Base-by-base conservation (phyloP, 2,329 filamentous ascomycete genomes). In the Endothia cerciana region DNA sequence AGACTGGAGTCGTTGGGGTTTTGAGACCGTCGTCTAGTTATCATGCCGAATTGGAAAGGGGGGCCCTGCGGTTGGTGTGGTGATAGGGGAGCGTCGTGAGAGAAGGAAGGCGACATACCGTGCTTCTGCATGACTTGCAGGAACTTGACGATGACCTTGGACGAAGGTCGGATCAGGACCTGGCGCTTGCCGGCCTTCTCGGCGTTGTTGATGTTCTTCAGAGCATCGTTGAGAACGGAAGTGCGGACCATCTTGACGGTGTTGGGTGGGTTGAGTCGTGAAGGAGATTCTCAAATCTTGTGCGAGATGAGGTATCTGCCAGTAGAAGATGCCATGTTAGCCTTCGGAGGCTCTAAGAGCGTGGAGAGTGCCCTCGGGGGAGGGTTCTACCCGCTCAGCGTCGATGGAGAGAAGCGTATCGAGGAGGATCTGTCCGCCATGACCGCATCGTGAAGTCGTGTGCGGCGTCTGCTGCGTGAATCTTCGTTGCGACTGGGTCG, bases 111-210 rank as follows among this genome's bases (percentile, higher is more conserved):
- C 36, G 59, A 91, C 93, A 73, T 95, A 98, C 95, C 95, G 87
- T 99, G 95, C 84, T 92, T 93, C 87, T 99, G 95, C 95, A 99
- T 99, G 82, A 98, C 94, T 80, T 88, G 88, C 80, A 99, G 88
- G 90, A 98, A 99, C 89, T 98, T 98, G 87, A 96, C 86, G 78
- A 99, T 99, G 87, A 99, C 95, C 92, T 99, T 99, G 83, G 95
- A 98, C 82, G 89, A 91, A 76, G 96, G 95, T 78, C 94, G 90
- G 88, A 99, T 97, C 82, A 99, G 80, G 80, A 98, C 95, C 87
- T 99, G 95, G 80, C 95, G 94, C 91, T 98, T 98, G 86, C 95
- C 95, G 77, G 92, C 87, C 91, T 99, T 98, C 90, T 99, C 96
- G 88, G 95, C 95, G 84, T 99, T 99, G 93, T 99, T 99, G 91